Percentiles rank a stretch among this genome's conserved stretches.
Evolutionary conservation across 345 rosid genomes (phyloP).

Genomic region (Mangifera indica): DNA sequence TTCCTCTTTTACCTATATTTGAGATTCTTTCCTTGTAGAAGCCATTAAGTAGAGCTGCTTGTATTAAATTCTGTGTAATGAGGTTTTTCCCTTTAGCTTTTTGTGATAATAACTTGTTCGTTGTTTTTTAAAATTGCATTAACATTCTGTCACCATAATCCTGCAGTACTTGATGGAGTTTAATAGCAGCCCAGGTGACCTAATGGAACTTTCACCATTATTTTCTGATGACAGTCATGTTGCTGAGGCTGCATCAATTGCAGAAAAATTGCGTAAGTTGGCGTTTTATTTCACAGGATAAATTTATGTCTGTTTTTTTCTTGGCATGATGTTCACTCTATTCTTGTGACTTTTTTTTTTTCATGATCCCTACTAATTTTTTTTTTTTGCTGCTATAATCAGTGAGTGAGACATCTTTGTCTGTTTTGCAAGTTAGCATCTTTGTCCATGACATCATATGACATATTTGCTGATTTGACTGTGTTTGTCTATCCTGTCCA

Average conservation of each 20-base stretch:
- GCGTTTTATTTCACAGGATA: constrained; percentile 31
- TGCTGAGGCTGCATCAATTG: constrained; percentile 98
- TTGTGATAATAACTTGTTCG: background rate
- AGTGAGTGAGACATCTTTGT: background rate
- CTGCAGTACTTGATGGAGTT: constrained; percentile 98
- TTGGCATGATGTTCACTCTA: background rate
- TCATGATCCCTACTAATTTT: constrained; percentile 28
- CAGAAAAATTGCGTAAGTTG: constrained; percentile 89
- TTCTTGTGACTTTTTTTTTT: constrained; percentile 31
- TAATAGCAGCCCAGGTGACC: constrained; percentile 96
- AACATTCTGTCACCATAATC: constrained; percentile 26
- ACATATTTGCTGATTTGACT: constrained; percentile 27
- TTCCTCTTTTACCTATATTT: no score
- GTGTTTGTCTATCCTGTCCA: background rate
- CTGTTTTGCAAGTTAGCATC: background rate
- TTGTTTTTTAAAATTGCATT: constrained; percentile 18
- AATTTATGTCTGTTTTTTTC: background rate
- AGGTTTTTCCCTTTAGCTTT: background rate
- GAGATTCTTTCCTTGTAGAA: background rate
- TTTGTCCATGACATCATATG: background rate
- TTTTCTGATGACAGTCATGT: constrained; percentile 99
- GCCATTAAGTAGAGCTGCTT: background rate
- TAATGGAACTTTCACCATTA: constrained; percentile 96
- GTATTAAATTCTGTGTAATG: background rate
- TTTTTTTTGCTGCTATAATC: background rate